phyloP scores from a whole-genome alignment of 192 early-diverging fungal genomes.

The Coemansia sp. region DNA sequence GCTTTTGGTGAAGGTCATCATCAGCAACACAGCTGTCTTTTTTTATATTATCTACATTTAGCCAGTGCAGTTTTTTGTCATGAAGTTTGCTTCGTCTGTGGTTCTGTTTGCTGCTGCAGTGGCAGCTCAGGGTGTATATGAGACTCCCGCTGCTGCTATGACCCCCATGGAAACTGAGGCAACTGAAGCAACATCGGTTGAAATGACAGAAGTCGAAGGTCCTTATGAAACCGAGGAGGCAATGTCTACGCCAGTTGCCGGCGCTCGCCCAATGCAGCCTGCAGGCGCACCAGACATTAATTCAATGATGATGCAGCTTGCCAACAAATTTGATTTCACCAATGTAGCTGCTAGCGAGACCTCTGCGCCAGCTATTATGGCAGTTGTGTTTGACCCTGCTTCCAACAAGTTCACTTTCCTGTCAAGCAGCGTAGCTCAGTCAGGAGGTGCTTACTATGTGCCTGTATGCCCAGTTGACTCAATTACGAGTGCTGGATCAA shows the following conservation, averaged over 20 bases:
- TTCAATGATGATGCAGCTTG: too few species aligned
- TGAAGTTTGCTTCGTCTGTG: conserved; percentile 8
- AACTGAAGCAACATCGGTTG: too few species aligned
- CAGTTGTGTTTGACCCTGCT: conserved; percentile 17
- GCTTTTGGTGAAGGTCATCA: not conserved
- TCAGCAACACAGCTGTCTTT: not conserved
- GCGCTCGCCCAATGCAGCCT: too few species aligned
- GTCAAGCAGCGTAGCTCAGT: conserved; percentile 16
- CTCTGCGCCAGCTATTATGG: conserved; percentile 8
- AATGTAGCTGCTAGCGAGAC: conserved; percentile 7
- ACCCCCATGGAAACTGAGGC: too few species aligned
- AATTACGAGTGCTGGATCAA: conserved; percentile 3
- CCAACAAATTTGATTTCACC: conserved; percentile 17
- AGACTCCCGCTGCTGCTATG: too few species aligned
- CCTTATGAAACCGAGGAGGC: too few species aligned
- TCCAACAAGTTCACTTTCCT: conserved; percentile 25
- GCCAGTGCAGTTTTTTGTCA: not conserved
- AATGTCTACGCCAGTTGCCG: too few species aligned
- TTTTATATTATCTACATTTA: not conserved
- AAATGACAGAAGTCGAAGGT: too few species aligned
- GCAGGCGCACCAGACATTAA: too few species aligned
- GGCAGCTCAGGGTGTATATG: not conserved
- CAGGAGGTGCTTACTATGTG: conserved; percentile 19
- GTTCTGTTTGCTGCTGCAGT: conserved; percentile 5
- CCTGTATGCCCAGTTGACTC: conserved; percentile 32